Percentiles rank a stretch among this genome's conserved stretches.
Evolutionary conservation across 345 rosid species (phyloP).

Genomic region (Eucalyptus erythrocorys): DNA sequence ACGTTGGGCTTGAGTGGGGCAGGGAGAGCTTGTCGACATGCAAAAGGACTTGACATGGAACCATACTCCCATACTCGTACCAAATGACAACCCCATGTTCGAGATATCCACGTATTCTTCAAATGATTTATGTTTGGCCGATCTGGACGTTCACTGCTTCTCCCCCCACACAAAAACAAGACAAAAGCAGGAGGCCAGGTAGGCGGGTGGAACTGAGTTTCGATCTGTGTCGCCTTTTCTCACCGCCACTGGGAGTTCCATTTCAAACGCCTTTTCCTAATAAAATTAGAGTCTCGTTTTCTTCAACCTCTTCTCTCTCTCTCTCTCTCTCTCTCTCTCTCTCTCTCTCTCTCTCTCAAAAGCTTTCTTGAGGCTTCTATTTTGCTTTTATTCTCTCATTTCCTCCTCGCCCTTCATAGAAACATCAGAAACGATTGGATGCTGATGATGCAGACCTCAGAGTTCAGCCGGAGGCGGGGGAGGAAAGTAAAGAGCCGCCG

Average conservation of each 20-base stretch:
- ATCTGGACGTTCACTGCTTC: background rate
- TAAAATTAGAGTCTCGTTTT: background rate
- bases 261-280: background rate
- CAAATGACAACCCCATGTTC: background rate
- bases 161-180: background rate
- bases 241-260: background rate
- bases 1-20: background rate
- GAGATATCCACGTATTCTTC: background rate
- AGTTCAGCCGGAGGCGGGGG: background rate
- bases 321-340: background rate
- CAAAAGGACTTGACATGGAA: background rate
- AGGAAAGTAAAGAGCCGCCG: too few species aligned
- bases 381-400: background rate
- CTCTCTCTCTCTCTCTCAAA: background rate
- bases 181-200: background rate
- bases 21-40: background rate
- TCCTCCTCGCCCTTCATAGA: background rate
- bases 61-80: background rate
- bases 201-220: background rate
- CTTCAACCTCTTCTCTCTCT: background rate
- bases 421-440: background rate
- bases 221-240: background rate
- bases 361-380: background rate
- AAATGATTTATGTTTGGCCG: background rate
- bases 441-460: background rate